A percentile compares a stretch with the other conserved stretches of the same genome.
Evolutionary conservation across 2,329 filamentous ascomycete genomes (phyloP).

Genomic region (Alternaria sp.): DNA sequence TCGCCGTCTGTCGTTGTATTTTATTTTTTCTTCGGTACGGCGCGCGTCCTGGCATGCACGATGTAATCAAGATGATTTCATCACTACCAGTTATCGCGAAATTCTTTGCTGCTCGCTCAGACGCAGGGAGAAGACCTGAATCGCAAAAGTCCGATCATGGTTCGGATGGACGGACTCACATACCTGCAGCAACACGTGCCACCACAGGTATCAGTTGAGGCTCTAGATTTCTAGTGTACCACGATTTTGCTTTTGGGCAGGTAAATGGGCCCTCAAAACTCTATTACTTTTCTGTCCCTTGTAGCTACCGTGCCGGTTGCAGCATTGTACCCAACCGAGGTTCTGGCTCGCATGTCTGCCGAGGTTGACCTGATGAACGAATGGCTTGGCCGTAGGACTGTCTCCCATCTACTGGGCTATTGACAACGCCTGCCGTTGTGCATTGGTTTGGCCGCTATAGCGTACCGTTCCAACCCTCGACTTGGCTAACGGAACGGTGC

Average conservation of each 20-base stretch:
- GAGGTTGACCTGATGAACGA: slow-evolving; percentile 2
- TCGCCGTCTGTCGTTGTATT: not conserved
- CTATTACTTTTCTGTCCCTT: slow-evolving; percentile 5
- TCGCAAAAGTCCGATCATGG: slow-evolving; percentile 1
- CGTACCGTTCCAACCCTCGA: slow-evolving; percentile 3
- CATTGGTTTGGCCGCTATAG: slow-evolving; percentile 7
- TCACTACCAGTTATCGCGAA: not conserved
- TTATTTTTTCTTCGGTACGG: not conserved
- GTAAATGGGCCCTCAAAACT: slow-evolving; percentile 6
- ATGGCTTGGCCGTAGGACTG: not conserved
- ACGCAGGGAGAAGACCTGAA: not conserved
- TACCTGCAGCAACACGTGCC: not conserved
- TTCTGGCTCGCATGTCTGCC: slow-evolving; percentile 7
- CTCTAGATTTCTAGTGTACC: slow-evolving; percentile 14
- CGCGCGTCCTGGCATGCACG: not conserved
- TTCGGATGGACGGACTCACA: not conserved
- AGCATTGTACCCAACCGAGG: slow-evolving; percentile 1
- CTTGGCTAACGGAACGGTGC: slow-evolving; percentile 16
- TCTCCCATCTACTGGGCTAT: not conserved
- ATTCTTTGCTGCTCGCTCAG: not conserved
- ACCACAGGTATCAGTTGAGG: slow-evolving; percentile 5
- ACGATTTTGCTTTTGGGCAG: slow-evolving; percentile 1
- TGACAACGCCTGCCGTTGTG: slow-evolving; percentile 5
- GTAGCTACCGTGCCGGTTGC: slow-evolving; percentile 1
- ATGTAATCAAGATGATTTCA: slow-evolving; percentile 5